Evolutionary conservation across 768 basidiomycete genomes (phyloP).

Genomic region (Xerocomus potaroensis): DNA sequence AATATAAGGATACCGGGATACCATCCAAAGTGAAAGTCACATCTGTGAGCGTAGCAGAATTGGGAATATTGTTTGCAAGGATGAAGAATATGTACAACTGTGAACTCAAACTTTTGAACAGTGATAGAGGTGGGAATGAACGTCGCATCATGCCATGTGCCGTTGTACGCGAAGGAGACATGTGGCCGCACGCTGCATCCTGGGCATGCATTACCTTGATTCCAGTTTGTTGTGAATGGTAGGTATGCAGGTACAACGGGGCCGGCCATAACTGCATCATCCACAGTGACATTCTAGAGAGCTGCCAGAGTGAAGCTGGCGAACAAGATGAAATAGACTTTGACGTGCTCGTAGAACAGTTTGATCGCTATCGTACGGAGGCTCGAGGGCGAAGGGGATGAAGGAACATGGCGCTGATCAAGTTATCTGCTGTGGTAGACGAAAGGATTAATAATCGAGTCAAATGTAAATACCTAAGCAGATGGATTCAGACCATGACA

Average conservation of each 20-base stretch:
- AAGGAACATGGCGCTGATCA: too few species aligned
- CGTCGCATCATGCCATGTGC: slow-evolving; percentile 19
- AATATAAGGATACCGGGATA: not conserved
- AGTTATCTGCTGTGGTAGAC: too few species aligned
- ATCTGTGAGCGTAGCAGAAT: not conserved
- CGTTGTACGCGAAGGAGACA: slow-evolving; percentile 2
- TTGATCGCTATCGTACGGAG: too few species aligned
- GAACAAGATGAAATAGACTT: not conserved
- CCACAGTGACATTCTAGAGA: slow-evolving; percentile 13
- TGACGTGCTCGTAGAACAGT: too few species aligned
- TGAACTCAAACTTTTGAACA: slow-evolving; percentile 3
- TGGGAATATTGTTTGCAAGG: not conserved
- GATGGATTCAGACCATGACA: too few species aligned
- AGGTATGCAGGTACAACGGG: slow-evolving; percentile 5
- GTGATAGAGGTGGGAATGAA: not conserved
- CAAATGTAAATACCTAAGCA: too few species aligned
- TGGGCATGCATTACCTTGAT: slow-evolving; percentile 6
- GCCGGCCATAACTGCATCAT: slow-evolving; percentile 13
- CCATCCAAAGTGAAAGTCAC: slow-evolving; percentile 13
- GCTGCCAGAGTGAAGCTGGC: not conserved
- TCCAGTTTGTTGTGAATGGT: slow-evolving; percentile 6
- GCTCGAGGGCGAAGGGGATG: too few species aligned
- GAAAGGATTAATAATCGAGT: too few species aligned
- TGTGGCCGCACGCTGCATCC: not conserved
- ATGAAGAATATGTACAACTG: slow-evolving; percentile 16